phyloP scores from a whole-genome alignment of 2,329 filamentous ascomycete species.

The Claviceps spartinae region DNA sequence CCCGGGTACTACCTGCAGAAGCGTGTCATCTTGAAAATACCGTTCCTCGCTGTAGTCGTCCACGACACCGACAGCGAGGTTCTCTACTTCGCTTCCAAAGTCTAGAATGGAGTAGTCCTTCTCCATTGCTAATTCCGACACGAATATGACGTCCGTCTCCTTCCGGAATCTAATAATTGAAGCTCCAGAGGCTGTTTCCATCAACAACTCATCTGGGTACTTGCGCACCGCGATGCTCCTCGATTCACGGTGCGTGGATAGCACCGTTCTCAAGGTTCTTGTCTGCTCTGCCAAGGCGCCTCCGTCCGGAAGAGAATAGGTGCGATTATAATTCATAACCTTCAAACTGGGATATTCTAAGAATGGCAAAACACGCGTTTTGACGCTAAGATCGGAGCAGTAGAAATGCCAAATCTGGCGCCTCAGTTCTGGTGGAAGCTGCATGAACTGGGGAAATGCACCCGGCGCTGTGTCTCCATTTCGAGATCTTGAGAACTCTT shows the following conservation, averaged over 20 bases:
- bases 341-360: background rate
- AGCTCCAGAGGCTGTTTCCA: slow-evolving; percentile 13
- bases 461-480: background rate
- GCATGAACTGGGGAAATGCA: slow-evolving; percentile 13
- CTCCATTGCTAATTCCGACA: slow-evolving; percentile 8
- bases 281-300: slow-evolving; percentile 16
- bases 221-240: slow-evolving; percentile 18
- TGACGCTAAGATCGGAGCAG: slow-evolving; percentile 15
- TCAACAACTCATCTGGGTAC: slow-evolving; percentile 19
- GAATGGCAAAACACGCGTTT: slow-evolving; percentile 5
- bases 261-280: slow-evolving; percentile 14
- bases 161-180: slow-evolving; percentile 16
- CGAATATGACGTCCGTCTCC: slow-evolving; percentile 18
- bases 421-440: slow-evolving; percentile 22
- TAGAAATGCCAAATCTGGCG: slow-evolving; percentile 20
- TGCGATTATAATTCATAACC: slow-evolving; percentile 3
- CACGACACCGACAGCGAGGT: slow-evolving; percentile 14
- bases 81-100: slow-evolving; percentile 17
- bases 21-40: background rate
- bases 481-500: background rate
- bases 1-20: slow-evolving; percentile 1
- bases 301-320: slow-evolving; percentile 10
- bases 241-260: slow-evolving; percentile 23
- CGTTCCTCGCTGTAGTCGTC: background rate
- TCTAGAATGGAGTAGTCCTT: slow-evolving; percentile 9